Evolutionary conservation across 441 rosid species (phyloP).

Genomic region (Dalechampia spathulata): DNA sequence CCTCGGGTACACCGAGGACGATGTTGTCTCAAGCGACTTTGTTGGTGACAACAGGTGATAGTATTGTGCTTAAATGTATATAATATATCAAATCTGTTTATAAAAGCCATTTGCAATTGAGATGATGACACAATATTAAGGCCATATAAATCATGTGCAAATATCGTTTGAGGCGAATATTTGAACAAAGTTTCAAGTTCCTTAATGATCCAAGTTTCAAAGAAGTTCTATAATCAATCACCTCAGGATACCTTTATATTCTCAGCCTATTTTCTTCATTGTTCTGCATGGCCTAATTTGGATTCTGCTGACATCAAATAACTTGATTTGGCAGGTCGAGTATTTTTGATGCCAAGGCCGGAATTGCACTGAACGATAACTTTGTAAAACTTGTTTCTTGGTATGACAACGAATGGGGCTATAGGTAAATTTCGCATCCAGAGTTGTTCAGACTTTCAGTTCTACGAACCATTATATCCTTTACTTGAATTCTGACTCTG

Average conservation of each 20-base stretch:
- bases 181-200: no score
- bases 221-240: background rate
- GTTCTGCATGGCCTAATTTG: background rate
- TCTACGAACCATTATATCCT: no score
- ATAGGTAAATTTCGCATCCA: constrained; percentile 33
- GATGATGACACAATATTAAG: no score
- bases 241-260: background rate
- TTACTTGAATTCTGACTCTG: background rate
- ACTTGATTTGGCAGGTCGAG: constrained; percentile 39
- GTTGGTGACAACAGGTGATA: constrained; percentile 45
- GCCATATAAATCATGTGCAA: no score
- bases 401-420: constrained; percentile 65
- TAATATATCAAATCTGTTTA: background rate
- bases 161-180: no score
- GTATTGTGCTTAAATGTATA: background rate
- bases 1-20: constrained; percentile 57
- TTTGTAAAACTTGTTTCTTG: constrained; percentile 52
- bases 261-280: background rate
- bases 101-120: background rate
- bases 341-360: constrained; percentile 67
- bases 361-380: constrained; percentile 46
- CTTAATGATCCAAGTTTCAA: no score
- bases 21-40: constrained; percentile 54
- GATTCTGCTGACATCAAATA: background rate
- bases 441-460: no score